Evolutionary conservation across 805 yeast genomes (phyloP), one percentile per base, ranked within the genome.

Genomic region (Monosporozyma siamensis): DNA sequence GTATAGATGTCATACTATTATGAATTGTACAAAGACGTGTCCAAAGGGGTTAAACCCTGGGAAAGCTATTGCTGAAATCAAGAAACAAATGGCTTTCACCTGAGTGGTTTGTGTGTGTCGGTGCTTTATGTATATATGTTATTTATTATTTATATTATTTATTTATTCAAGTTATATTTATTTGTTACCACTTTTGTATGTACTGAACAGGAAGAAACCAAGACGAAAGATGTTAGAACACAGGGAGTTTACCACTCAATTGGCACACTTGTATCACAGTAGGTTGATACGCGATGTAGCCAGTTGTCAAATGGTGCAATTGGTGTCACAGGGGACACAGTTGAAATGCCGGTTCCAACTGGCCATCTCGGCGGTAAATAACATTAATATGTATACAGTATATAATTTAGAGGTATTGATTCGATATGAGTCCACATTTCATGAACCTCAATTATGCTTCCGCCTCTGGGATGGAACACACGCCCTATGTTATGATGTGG

Each of bases 41-140:
- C 98, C 98, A 55, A 83, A 92, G 80, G 97, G 96, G 51, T 77
- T 92, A 72, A 92, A 92, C 70, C 98, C 98, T 38, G 98, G 97
- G 71, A 74, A 65, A 58, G 97, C 98, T 45, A 92, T 92, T 69
- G 97, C 97, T 51, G 88, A 87, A 69, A 88, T 92, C 68, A 92
- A 92, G 77, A 89, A 87, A 73, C 79, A 80, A 61, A 76, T 92
- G 75, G 92, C 96, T 41, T 75, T 83, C 21, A 26, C 22, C 21
- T 45, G 26, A 30, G n/a, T n/a, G n/a, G n/a, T n/a, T n/a, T n/a
- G n/a, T n/a, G n/a, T n/a, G n/a, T n/a, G n/a, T n/a, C n/a, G n/a
- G n/a, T n/a, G n/a, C 24, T 36, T 25, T 37, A 26, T 37, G 26
- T 34, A 22, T 22, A 22, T 34, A n/a, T 31, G n/a, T 31, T 31